Base-by-base conservation (phyloP, 139 green algal genomes). In the Coccomyxa sp. region DNA sequence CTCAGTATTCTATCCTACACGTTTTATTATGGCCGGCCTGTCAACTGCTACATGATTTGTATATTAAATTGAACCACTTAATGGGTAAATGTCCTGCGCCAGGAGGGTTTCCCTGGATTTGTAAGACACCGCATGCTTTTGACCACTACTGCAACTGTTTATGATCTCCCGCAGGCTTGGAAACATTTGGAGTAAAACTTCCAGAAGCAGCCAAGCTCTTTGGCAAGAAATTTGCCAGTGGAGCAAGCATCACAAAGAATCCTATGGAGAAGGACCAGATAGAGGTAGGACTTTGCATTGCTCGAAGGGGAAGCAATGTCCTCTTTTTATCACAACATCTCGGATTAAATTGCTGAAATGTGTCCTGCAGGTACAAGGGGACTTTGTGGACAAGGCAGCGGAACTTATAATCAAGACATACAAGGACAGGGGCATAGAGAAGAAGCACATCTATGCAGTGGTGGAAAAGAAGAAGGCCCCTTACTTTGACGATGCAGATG, bases 141-240 rank as follows among this genome's bases (percentile, higher is more conserved):
- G 63, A 11, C 63, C 18, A n/a, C n/a, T n/a, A n/a, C n/a, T 71
- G 63, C 63, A 28, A 9, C 63, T 71, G 1, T 28, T 71, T 71
- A 25, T 1, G 63, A 21, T 11, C 18, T 71, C 63, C 57, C 13
- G 90, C 87, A 27, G 96, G 96, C 0, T 82, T 99, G 38, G 96
- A 98, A 32, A 81, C 87, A 4, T 98, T 98, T 86, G 93, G 93
- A 18, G 87, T 98, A 12, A 98, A 98, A 88, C 92, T 98, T 12
- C 81, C 86, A 23, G 95, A 98, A 16, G 96, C 96, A 0, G 85
- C 92, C 58, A 99, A 99, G 90, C 82, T 97, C 45, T 97, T 99
- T 84, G 97, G 97, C 79, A 99, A 99, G 85, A 99, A 99, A 88
- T 99, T 99, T 91, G 97, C 97, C 18, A 97, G 93, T 81, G 97